Evolutionary conservation across 139 green algal species (phyloP).

Genomic region (Trebouxia sp.): DNA sequence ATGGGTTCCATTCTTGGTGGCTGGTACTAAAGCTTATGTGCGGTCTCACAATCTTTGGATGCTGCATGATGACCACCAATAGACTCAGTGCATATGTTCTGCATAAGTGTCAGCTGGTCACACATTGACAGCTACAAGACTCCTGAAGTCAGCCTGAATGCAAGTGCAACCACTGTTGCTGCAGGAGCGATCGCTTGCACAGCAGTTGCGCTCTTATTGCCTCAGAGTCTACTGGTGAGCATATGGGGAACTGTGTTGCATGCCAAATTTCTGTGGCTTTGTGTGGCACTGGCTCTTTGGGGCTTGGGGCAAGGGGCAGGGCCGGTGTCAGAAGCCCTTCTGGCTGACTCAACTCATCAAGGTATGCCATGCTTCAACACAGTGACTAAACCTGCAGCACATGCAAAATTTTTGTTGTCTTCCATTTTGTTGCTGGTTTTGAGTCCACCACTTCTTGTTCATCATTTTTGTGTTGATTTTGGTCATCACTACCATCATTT

Average conservation of each 20-base stretch:
- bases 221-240: neutral
- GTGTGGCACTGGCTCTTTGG: neutral
- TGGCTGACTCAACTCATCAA: neutral
- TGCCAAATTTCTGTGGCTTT: neutral
- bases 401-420: neutral
- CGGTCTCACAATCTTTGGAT: neutral
- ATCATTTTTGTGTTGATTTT: no score
- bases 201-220: neutral
- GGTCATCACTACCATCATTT: no score
- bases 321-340: neutral
- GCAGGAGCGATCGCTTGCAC: conserved; percentile 17
- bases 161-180: neutral
- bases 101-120: no score
- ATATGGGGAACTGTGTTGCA: neutral
- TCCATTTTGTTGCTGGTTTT: no score
- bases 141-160: no score
- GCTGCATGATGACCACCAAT: neutral
- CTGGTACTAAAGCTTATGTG: neutral
- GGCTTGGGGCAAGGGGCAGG: conserved; percentile 5
- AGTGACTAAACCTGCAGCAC: neutral
- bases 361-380: neutral
- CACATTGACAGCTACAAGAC: no score
- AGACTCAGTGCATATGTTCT: neutral
- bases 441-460: no score
- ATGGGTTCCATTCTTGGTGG: no score